Evolutionary conservation across 495 filamentous ascomycete species (phyloP).

Genomic region (Penicillium alfredii): DNA sequence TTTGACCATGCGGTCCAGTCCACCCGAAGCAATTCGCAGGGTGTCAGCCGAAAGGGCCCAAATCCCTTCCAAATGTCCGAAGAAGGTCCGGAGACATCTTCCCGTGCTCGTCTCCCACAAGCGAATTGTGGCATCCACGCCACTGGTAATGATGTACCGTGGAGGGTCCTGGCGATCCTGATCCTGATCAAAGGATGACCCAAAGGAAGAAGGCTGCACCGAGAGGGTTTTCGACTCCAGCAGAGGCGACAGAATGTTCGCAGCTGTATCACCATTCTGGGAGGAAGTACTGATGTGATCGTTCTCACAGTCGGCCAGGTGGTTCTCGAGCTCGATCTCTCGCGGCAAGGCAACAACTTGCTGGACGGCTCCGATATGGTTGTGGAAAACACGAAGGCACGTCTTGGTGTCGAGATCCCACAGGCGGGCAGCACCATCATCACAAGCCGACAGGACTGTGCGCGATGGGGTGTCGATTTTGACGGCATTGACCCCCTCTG

Average conservation of each 20-base stretch:
- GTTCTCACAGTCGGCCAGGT: slow-evolving; percentile 52
- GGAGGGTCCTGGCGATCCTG: slow-evolving; percentile 66
- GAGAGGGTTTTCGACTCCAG: slow-evolving; percentile 26
- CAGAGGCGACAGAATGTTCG: slow-evolving; percentile 17
- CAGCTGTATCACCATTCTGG: slow-evolving; percentile 25
- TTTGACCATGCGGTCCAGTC: slow-evolving; percentile 92
- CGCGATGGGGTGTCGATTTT: slow-evolving; percentile 72
- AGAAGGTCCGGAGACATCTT: slow-evolving; percentile 81
- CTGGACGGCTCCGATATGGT: slow-evolving; percentile 95
- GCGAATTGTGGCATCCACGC: slow-evolving; percentile 83
- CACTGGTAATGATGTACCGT: slow-evolving; percentile 85
- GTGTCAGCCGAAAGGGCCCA: slow-evolving; percentile 93
- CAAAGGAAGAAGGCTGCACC: slow-evolving; percentile 48
- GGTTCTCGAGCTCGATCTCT: slow-evolving; percentile 81
- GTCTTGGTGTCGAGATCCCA: slow-evolving; percentile 83
- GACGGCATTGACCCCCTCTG: slow-evolving; percentile 91
- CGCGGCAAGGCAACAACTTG: slow-evolving; percentile 75
- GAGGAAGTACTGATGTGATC: slow-evolving; percentile 37
- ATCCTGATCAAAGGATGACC: slow-evolving; percentile 50
- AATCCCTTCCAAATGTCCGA: slow-evolving; percentile 92
- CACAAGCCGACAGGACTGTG: slow-evolving; percentile 86
- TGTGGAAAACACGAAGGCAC: slow-evolving; percentile 76
- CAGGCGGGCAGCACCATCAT: slow-evolving; percentile 86
- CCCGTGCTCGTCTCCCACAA: slow-evolving; percentile 87
- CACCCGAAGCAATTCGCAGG: slow-evolving; percentile 78